Base-by-base conservation (phyloP, 1,284 basidiomycete genomes). In the Papiliotrema nemorosa region DNA sequence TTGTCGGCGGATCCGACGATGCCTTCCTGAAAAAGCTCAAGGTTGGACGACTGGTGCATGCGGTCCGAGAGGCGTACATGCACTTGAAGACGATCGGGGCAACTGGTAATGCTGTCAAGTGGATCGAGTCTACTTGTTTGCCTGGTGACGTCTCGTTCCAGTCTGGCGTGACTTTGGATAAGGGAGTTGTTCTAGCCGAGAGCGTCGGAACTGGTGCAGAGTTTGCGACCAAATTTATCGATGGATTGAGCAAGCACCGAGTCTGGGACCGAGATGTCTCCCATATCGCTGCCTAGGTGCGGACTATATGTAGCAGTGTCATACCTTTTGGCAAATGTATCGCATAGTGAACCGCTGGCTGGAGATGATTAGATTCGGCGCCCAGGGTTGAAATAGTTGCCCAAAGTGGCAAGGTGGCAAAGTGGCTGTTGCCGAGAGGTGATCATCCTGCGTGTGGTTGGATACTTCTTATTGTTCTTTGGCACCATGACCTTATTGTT, bases 71-170 rank as follows among this genome's bases (percentile, higher is more conserved):
- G 71, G 82, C 86, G 1, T 89, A 86, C 71, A 85, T 85, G 22
- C 87, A 89, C 68, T 82, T 82, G 69, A 88, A 89, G 73, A 66
- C 83, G 12, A 86, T 89, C 45, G 84, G 82, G n/a, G 86, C 83
- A 5, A 77, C 84, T 34, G 87, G 86, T 34, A 70, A 72, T 43
- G 67, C 69, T 13, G 66, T 74, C 38, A 50, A 50, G 16, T 76
- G 66, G 68, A 36, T 72, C 40, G 55, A 53, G 18, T 60, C 66
- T 43, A 46, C 63, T 27, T 65, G 59, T 35, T 63, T 75, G 2
- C 66, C 72, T 1, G 69, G 68, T 34, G 72, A 72, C 50, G 62
- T 72, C 45, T 49, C 57, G 25, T 61, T 60, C 57, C 59, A 67
- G 58, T 47, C 52, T 35, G 57, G 67, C 41, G 57, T 70, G 55